A percentile compares a stretch with the other conserved stretches of the same genome.
Evolutionary conservation across 352 stramenopile species (phyloP).

Genomic region (Phytophthora sansomeana): DNA sequence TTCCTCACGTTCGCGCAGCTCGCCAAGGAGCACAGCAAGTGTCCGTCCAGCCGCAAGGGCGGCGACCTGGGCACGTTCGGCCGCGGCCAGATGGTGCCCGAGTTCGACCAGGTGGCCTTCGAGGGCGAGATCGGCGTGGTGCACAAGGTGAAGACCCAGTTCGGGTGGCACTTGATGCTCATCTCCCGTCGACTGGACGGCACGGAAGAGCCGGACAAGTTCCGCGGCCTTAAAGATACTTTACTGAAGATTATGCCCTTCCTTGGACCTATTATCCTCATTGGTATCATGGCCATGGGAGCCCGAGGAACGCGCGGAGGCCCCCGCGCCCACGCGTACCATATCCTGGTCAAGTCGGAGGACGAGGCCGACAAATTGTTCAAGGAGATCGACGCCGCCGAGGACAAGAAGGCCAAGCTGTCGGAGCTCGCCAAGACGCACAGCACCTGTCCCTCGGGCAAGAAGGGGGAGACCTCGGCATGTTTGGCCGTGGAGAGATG

Average conservation of each 20-base stretch:
- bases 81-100: constrained; percentile 77
- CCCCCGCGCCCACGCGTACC: constrained; percentile 56
- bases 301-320: constrained; percentile 32
- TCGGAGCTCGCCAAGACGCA: constrained; percentile 58
- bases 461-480: constrained; percentile 69
- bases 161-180: constrained; percentile 73
- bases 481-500: constrained; percentile 80
- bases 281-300: constrained; percentile 58
- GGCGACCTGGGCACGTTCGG: constrained; percentile 79
- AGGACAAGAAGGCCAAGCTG: constrained; percentile 63
- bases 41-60: constrained; percentile 65
- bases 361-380: constrained; percentile 59
- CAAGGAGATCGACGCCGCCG: constrained; percentile 60
- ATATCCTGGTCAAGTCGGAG: constrained; percentile 74
- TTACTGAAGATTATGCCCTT: constrained; percentile 60
- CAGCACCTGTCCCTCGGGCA: constrained; percentile 67
- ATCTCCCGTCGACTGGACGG: constrained; percentile 62
- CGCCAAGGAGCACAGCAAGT: constrained; percentile 77
- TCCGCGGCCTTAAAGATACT: constrained; percentile 40
- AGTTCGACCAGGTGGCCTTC: constrained; percentile 82
- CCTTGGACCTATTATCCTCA: constrained; percentile 57
- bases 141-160: constrained; percentile 89
- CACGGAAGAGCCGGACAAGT: constrained; percentile 47
- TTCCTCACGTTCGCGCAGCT: constrained; percentile 73
- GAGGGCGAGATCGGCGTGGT: constrained; percentile 70